A percentile compares a stretch with the other conserved stretches of the same genome.
These are phyloP conservation scores for Pseudogymnoascus sp. DNA, from an alignment of 2,329 filamentous ascomycete species.

Conservation along the genomic window DNA sequence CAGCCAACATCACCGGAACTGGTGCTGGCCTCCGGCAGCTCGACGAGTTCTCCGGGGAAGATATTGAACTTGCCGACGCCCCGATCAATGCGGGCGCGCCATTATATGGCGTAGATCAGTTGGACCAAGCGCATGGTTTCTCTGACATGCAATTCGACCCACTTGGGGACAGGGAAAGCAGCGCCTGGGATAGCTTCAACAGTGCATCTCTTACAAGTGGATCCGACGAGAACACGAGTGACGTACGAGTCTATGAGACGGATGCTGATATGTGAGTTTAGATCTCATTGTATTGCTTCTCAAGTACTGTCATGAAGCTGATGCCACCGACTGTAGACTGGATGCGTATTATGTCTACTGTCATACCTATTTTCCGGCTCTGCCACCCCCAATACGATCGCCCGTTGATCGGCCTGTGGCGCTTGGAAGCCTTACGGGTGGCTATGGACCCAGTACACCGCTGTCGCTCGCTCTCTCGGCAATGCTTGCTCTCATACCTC, in stretches of 20 bases:
- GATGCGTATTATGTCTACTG: conserved; percentile 47
- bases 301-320: neutral
- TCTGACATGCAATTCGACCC: neutral
- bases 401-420: conserved; percentile 27
- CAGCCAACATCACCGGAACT: conserved; percentile 36
- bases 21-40: conserved; percentile 42
- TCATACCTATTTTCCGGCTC: conserved; percentile 43
- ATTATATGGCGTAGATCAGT: neutral
- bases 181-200: conserved; percentile 12
- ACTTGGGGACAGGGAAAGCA: neutral
- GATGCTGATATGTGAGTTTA: conserved; percentile 24
- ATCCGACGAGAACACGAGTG: conserved; percentile 10
- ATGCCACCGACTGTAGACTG: conserved; percentile 27
- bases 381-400: conserved; percentile 36
- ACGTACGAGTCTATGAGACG: conserved; percentile 19
- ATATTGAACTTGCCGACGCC: conserved; percentile 33
- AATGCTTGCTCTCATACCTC: conserved; percentile 41
- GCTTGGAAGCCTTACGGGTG: conserved; percentile 29
- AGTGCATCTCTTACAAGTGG: conserved; percentile 15
- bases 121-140: conserved; percentile 13
- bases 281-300: neutral
- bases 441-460: conserved; percentile 36
- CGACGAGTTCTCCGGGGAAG: conserved; percentile 39
- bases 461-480: conserved; percentile 41
- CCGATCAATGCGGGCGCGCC: conserved; percentile 18